phyloP scores from a whole-genome alignment of 169 alveolate species.

The Plasmodium cynomolgi region DNA sequence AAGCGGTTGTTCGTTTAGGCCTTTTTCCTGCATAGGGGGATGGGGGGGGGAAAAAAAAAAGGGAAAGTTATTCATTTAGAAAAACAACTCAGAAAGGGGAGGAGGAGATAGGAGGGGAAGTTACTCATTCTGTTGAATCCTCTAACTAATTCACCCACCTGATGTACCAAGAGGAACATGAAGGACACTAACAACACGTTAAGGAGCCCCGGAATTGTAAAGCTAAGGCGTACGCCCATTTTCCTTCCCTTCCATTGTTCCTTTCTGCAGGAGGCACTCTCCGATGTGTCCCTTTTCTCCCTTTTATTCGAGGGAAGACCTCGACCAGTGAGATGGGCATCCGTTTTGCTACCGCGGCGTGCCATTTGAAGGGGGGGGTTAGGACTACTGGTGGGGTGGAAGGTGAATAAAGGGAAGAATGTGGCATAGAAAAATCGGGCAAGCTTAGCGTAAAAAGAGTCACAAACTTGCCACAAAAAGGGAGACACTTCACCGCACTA shows the following conservation, averaged over 20 bases:
- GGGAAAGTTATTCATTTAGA: neutral
- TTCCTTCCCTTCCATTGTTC: neutral
- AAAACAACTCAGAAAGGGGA: neutral
- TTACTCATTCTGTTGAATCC: neutral
- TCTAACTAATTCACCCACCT: neutral
- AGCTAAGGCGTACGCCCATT: neutral
- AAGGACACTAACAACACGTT: neutral
- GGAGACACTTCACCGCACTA: neutral
- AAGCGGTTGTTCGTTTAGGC: neutral
- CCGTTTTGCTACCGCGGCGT: neutral
- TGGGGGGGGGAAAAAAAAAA: neutral
- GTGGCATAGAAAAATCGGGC: neutral
- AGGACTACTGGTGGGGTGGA: neutral
- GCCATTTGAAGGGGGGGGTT: neutral
- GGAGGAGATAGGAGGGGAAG: neutral
- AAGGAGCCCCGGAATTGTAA: neutral
- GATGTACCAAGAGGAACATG: neutral
- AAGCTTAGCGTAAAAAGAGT: neutral
- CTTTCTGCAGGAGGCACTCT: neutral
- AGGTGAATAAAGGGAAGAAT: neutral
- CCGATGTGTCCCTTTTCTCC: neutral
- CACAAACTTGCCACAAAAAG: neutral
- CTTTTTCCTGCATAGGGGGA: neutral
- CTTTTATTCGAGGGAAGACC: neutral
- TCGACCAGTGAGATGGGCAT: neutral